Base-by-base conservation (phyloP, 768 basidiomycete genomes). In the Gloeopeniophorella convolvens region DNA sequence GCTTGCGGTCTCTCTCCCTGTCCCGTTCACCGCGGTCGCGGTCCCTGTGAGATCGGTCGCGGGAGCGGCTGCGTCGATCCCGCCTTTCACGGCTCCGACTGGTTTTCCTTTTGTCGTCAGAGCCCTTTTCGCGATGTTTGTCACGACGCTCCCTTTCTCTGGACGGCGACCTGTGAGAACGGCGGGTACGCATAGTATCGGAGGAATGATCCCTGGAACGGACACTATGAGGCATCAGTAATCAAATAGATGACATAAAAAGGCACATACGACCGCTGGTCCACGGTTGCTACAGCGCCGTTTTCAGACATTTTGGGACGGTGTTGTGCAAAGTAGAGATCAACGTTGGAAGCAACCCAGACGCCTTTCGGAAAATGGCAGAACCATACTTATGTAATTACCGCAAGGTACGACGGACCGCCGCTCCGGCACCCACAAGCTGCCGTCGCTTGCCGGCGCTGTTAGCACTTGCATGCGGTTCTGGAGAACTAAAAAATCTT, bases 131-230 rank as follows among this genome's bases (percentile, higher is more conserved):
- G 30, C 78, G 72, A 18, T 77, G 74, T 47, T 70, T 73, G 30
- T 81, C 81, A 48, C 74, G 71, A 59, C 72, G 75, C 43, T 84
- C 71, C 42, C 73, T 70, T 47, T 84, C 85, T 59, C 78, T 73
- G 20, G 88, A 89, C 45, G 69, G 70, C 9, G 89, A 90, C 54
- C 79, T 74, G 60, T 87, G 85, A 40, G 86, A 89, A 51, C 77
- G 76, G 58, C 73, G 76, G 18, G 85, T 88, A 36, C 78, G 79
- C 58, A 80, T 79, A 9, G 86, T 89, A 63, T 88, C 86, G 31
- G 81, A 80, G 3, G 87, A 88, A 64, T 80, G 78, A 63, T 83
- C 83, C 59, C 85, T 81, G 54, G 82, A 83, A 48, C 82, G 57
- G 37, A 39, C 44, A 12, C 57, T 58, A 36, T 32, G 51, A 50